Conservation (phyloP, 1,284 basidiomycete genomes). For the Marasmius sp. region DNA sequence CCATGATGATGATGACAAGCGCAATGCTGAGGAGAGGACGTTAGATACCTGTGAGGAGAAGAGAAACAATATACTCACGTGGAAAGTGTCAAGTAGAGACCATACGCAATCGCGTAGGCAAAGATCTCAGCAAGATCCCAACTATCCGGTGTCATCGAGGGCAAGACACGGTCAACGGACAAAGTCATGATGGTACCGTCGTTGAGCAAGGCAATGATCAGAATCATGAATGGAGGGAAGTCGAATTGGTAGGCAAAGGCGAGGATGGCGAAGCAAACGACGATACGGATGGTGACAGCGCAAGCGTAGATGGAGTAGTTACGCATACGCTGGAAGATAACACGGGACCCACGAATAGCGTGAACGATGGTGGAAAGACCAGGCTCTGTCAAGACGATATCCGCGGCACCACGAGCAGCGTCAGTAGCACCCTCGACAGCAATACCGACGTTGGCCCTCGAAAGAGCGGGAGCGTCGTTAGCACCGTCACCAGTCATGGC, state of each 20-base stretch:
- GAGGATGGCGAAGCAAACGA: constrained; percentile 94
- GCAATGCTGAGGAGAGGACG: constrained; percentile 52
- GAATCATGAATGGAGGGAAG: constrained; percentile 99
- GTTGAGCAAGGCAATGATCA: constrained; percentile 95
- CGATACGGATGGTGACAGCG: constrained; percentile 97
- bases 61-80: constrained; percentile 56
- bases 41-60: not conserved
- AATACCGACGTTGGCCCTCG: constrained; percentile 95
- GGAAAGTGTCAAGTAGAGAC: constrained; percentile 88
- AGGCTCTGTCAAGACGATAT: constrained; percentile 93
- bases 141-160: constrained; percentile 87
- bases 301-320: constrained; percentile 94
- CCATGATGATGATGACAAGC: constrained; percentile 82
- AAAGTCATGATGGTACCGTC: constrained; percentile 99
- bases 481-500: constrained; percentile 98
- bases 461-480: constrained; percentile 93
- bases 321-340: constrained; percentile 97
- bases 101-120: constrained; percentile 92
- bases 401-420: constrained; percentile 92
- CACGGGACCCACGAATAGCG: constrained; percentile 92
- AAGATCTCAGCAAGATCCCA: constrained; percentile 98
- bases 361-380: constrained; percentile 97
- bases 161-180: constrained; percentile 94
- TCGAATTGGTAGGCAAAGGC: constrained; percentile 96
- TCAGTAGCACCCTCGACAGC: constrained; percentile 97